Evolutionary conservation across 2,329 filamentous ascomycete genomes (phyloP).

Genomic region (Leptographium radiaticola): DNA sequence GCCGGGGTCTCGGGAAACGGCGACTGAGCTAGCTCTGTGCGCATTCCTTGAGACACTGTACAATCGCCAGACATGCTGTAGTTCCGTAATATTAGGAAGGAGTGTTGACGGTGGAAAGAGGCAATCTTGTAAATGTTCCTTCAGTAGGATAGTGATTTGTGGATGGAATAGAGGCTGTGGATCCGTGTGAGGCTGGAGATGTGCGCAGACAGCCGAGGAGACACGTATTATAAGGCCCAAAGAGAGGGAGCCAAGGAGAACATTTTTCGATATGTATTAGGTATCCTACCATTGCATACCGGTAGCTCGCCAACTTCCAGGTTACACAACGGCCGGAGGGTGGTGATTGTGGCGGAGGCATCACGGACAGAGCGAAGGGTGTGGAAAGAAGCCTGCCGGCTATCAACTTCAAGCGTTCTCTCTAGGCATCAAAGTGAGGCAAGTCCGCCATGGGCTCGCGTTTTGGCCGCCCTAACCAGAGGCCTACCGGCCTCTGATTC

Average conservation of each 20-base stretch:
- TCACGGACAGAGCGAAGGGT: background rate
- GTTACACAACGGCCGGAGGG: background rate
- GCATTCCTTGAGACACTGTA: background rate
- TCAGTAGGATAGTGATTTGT: background rate
- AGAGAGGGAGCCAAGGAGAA: background rate
- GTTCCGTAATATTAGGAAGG: background rate
- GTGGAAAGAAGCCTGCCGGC: too few species aligned
- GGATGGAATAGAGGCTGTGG: too few species aligned
- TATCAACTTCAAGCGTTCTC: too few species aligned
- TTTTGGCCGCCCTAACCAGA: background rate
- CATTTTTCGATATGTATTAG: background rate
- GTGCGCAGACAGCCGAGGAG: background rate
- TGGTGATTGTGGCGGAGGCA: background rate
- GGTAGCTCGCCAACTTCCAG: background rate
- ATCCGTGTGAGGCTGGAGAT: too few species aligned
- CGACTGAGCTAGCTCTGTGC: background rate
- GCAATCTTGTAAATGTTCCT: too few species aligned
- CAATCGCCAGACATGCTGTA: background rate
- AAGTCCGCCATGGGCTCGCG: background rate
- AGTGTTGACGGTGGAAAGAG: too few species aligned
- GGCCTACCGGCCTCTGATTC: background rate
- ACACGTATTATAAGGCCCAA: background rate
- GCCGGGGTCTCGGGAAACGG: background rate
- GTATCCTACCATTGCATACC: too few species aligned
- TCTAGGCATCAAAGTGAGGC: too few species aligned